Percentiles rank a stretch among this genome's conserved stretches.
Conservation (phyloP, 176 grass and related monocot species). For the Triticum monococcum region DNA sequence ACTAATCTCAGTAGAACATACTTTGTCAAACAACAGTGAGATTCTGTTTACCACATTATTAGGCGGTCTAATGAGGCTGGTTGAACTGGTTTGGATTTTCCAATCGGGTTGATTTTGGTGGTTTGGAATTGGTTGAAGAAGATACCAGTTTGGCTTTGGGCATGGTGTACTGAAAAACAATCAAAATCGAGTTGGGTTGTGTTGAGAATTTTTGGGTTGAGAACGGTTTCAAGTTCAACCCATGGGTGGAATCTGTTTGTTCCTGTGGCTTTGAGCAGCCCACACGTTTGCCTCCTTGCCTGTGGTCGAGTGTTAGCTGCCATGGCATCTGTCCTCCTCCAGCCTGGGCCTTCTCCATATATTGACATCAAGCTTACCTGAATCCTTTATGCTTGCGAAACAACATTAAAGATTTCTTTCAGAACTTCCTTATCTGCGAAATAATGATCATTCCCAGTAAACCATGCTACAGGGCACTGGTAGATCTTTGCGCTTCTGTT, state of each 20-base stretch:
- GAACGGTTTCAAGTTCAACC: neutral
- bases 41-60: neutral
- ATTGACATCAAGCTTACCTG: neutral
- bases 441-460: neutral
- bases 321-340: neutral
- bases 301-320: neutral
- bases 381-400: neutral
- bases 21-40: neutral
- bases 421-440: neutral
- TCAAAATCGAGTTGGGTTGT: neutral
- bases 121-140: neutral
- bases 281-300: neutral
- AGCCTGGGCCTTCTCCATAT: neutral
- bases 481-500: neutral
- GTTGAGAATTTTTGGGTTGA: neutral
- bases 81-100: constrained; percentile 1
- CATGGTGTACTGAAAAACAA: neutral
- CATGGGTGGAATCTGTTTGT: neutral
- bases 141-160: neutral
- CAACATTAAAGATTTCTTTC: neutral
- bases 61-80: neutral
- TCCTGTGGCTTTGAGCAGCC: neutral
- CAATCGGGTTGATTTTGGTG: neutral
- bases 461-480: neutral
- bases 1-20: neutral